Conservation (phyloP, 257 asterid species). For the Solanum etuberosum region DNA sequence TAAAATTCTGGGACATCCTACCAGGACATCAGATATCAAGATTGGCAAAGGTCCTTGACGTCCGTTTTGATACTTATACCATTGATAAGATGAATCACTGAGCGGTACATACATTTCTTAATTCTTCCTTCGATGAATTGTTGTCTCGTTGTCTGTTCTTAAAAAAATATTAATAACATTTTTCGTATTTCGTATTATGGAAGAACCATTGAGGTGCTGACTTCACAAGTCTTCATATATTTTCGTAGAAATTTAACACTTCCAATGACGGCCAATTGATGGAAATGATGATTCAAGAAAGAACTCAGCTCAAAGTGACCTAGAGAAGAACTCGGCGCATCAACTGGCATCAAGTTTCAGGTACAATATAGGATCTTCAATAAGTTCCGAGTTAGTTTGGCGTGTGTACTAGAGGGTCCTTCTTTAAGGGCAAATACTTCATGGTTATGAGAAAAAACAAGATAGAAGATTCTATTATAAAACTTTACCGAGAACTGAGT, state of each 20-base stretch:
- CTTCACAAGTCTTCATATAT: background rate
- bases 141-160: background rate
- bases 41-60: background rate
- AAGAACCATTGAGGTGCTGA: background rate
- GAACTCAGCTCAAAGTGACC: background rate
- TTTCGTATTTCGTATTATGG: background rate
- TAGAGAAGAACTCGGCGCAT: background rate
- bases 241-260: conserved; percentile 7
- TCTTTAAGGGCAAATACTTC: background rate
- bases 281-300: background rate
- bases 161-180: background rate
- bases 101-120: conserved; percentile 8
- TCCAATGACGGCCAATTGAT: conserved; percentile 10
- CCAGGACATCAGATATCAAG: conserved; percentile 9
- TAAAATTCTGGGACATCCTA: conserved; percentile 32
- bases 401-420: background rate
- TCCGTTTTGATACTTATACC: background rate
- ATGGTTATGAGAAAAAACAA: background rate
- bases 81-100: background rate
- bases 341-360: background rate
- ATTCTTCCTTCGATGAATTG: background rate
- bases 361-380: background rate
- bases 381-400: background rate
- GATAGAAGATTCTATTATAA: background rate
- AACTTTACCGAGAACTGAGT: background rate